Conservation (phyloP, 257 asterid species). For the Solanum habrochaites region DNA sequence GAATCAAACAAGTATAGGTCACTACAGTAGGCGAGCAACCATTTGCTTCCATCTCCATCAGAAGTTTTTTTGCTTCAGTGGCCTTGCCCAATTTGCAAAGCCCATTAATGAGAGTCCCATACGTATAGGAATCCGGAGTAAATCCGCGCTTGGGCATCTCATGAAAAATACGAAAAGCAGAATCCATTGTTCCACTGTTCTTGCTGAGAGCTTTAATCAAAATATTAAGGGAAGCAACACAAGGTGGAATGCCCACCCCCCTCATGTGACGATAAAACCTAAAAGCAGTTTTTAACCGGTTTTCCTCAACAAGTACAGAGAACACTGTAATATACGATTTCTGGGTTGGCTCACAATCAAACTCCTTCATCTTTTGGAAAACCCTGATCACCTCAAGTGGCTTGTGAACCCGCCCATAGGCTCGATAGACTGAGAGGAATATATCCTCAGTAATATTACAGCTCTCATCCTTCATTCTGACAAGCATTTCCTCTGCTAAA, state of each 20-base stretch:
- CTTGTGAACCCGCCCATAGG: constrained; percentile 80
- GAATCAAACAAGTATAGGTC: constrained; percentile 56
- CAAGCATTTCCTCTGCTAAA: constrained; percentile 58
- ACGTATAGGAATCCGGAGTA: constrained; percentile 73
- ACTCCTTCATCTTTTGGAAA: constrained; percentile 59
- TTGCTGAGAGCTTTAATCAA: constrained; percentile 82
- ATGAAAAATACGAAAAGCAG: constrained; percentile 53
- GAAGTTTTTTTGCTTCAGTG: constrained; percentile 74
- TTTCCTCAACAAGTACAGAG: constrained; percentile 68
- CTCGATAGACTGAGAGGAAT: constrained; percentile 50
- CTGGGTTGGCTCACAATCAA: constrained; percentile 53
- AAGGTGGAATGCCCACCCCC: constrained; percentile 51
- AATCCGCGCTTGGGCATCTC: constrained; percentile 81
- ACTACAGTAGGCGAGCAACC: constrained; percentile 70
- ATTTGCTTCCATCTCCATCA: constrained; percentile 65
- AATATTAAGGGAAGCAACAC: constrained; percentile 58
- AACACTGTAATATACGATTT: constrained; percentile 68
- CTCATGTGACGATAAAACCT: constrained; percentile 67
- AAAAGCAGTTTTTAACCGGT: constrained; percentile 70
- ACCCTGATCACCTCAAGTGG: constrained; percentile 69
- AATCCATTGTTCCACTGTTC: constrained; percentile 51
- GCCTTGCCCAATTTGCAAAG: constrained; percentile 59
- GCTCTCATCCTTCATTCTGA: constrained; percentile 61
- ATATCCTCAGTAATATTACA: constrained; percentile 48
- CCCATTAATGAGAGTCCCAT: constrained; percentile 81